Base-by-base conservation (phyloP, 2,329 filamentous ascomycete genomes). In the Metarhizium brunneum region DNA sequence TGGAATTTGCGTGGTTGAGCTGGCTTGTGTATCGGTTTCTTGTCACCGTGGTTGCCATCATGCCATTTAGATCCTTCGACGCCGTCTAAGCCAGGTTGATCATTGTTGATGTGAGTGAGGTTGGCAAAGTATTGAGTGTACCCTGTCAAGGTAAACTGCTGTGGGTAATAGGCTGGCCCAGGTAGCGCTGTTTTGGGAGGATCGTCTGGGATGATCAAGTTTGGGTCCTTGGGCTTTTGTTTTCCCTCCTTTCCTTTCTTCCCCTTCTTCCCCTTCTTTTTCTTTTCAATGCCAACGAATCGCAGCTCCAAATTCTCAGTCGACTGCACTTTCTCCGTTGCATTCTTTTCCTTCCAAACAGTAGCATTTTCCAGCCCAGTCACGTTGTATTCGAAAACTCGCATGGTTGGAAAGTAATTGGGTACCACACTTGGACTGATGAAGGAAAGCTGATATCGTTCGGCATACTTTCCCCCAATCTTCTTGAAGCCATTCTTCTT, bases 51-150 rank as follows among this genome's bases (percentile, higher is more conserved):
- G 63, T 84, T 85, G 54, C 85, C 85, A 56, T 83, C 74, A 40
- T 82, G 81, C 84, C 86, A 87, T 58, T 76, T 77, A 7, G 70
- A 69, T n/a, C 67, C 60, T 10, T 60, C 59, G 11, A 61, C 56
- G 14, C 63, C 56, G 6, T 68, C 69, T 10, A 70, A 65, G 13
- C 14, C 53, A 20, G 50, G 2, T 14, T 52, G 7, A 57, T 88
- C 82, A 63, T 91, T 88, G 72, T 97, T 95, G 71, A 96, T 86
- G 57, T 83, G 74, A 0, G 92, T 97, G n/a, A 99, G 74, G 68
- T 99, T 99, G 58, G 92, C 91, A 69, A 84, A 96, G 70, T 95
- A 96, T 65, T 99, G 94, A 4, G 84, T 90, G 69, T 90, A 96
- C 5, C 89, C 84, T 3, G 87, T 78, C 59, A 92, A 76, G 0